Conservation (phyloP, 2,329 filamentous ascomycete species). For the Penicillium verrucosum region DNA sequence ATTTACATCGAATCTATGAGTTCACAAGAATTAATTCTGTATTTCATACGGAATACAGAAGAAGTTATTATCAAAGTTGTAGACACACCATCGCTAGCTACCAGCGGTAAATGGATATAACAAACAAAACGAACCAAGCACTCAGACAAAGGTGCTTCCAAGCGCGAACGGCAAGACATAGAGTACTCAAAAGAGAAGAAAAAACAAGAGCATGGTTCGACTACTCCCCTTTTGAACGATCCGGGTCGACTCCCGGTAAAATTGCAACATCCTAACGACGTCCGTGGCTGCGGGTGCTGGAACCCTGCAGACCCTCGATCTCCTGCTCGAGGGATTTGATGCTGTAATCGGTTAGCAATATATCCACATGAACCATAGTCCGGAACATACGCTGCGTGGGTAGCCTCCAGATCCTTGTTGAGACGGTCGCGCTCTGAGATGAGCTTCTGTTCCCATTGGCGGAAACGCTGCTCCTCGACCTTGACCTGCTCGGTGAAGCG, state of each 20-base stretch:
- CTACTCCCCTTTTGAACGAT: slow-evolving; percentile 27
- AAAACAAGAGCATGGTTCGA: slow-evolving; percentile 31
- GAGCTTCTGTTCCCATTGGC: slow-evolving; percentile 99
- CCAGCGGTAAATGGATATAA: slow-evolving; percentile 39
- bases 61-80: slow-evolving; percentile 43
- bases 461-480: slow-evolving; percentile 98
- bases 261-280: slow-evolving; percentile 63
- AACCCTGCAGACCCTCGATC: slow-evolving; percentile 90
- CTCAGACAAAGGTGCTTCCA: slow-evolving; percentile 30
- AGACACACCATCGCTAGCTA: slow-evolving; percentile 43
- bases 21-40: slow-evolving; percentile 35
- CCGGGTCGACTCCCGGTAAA: slow-evolving; percentile 16
- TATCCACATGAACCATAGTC: background rate
- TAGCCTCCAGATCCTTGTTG: slow-evolving; percentile 99
- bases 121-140: slow-evolving; percentile 33
- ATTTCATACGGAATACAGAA: slow-evolving; percentile 42
- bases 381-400: slow-evolving; percentile 68
- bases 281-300: slow-evolving; percentile 83
- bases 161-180: slow-evolving; percentile 32
- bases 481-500: slow-evolving; percentile 99
- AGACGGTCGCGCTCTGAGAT: slow-evolving; percentile 97
- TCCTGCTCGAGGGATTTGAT: slow-evolving; percentile 68
- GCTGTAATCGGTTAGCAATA: slow-evolving; percentile 34
- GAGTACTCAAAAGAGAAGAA: slow-evolving; percentile 37
- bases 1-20: background rate